Evolutionary conservation across 306 rosid species (phyloP), one percentile per base, ranked within the genome.

Genomic region (Cicer cuneatum): DNA sequence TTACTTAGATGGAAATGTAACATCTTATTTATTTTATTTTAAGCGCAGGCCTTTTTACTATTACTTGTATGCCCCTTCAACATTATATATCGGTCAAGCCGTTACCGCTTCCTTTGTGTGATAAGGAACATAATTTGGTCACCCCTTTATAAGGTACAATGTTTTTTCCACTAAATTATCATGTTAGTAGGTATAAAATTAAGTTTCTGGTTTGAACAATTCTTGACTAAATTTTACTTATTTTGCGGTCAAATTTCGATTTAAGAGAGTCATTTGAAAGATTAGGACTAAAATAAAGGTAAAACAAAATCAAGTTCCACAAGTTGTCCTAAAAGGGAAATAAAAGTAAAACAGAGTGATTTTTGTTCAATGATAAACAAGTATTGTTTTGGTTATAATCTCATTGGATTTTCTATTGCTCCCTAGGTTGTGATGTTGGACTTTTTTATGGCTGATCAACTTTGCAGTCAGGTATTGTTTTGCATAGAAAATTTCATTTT

Each of bases 381-480:
- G 51, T 46, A 53, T 18, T 53, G 13, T 53, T 52, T 56, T 81
- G 80, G 76, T 70, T 70, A 63, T 72, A 73, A 52, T 16, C 78
- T 76, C 6, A 53, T 19, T 46, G 29, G 46, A 46, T 45, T 79
- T 14, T 64, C 29, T 77, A 42, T 54, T 51, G 66, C 60, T 42
- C 71, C 47, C 51, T 78, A 94, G 98, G 99, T 95, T 83, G 92
- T 95, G 81, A 95, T 95, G 99, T 87, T 95, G 67, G 99, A 95
- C 85, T 95, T 95, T 87, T 95, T 95, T 90, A 92, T 95, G 99
- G 99, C 99, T 40, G 99, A 95, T 76, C 99, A 95, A 82, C 93
- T 95, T 75, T 95, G 99, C 77, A 95, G 99, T 83, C 99, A 95
- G 98, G 99, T 95, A 90, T 1, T 42, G 37, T 47, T 56, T 53